A percentile compares a stretch with the other conserved stretches of the same genome.
phyloP scores from a whole-genome alignment of 2,329 filamentous ascomycete species.

The Trichophyton rubrum region DNA sequence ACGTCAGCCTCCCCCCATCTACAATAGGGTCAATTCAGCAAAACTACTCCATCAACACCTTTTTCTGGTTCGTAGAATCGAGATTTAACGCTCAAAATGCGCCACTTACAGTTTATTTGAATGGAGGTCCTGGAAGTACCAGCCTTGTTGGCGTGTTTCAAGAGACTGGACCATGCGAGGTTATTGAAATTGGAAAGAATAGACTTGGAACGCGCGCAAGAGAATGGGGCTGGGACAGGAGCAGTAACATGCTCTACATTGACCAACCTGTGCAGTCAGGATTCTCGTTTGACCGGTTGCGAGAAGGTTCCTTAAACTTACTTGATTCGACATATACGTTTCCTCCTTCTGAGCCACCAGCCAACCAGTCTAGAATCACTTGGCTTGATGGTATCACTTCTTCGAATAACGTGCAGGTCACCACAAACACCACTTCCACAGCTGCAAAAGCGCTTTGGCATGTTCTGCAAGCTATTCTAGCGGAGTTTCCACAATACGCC shows the following conservation, averaged over 20 bases:
- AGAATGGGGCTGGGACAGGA: slow-evolving; percentile 51
- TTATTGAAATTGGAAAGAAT: slow-evolving; percentile 32
- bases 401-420: slow-evolving; percentile 11
- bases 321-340: not conserved
- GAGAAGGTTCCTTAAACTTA: slow-evolving; percentile 1
- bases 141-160: slow-evolving; percentile 46
- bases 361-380: not conserved
- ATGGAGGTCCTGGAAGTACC: slow-evolving; percentile 47
- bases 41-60: slow-evolving; percentile 48
- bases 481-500: slow-evolving; percentile 40
- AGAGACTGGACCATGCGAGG: slow-evolving; percentile 41
- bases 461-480: slow-evolving; percentile 43
- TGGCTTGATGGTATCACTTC: not conserved
- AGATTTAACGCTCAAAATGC: slow-evolving; percentile 41
- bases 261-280: slow-evolving; percentile 52
- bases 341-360: not conserved
- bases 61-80: slow-evolving; percentile 55
- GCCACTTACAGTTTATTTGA: slow-evolving; percentile 50
- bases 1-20: slow-evolving; percentile 44
- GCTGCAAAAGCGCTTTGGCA: not conserved
- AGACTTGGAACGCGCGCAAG: slow-evolving; percentile 42
- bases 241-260: slow-evolving; percentile 54
- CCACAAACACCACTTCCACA: slow-evolving; percentile 20
- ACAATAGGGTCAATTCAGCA: slow-evolving; percentile 29
- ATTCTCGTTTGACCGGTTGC: slow-evolving; percentile 25